phyloP scores from a whole-genome alignment of 257 asterid species.

The Nicotiana tomentosiformis region DNA sequence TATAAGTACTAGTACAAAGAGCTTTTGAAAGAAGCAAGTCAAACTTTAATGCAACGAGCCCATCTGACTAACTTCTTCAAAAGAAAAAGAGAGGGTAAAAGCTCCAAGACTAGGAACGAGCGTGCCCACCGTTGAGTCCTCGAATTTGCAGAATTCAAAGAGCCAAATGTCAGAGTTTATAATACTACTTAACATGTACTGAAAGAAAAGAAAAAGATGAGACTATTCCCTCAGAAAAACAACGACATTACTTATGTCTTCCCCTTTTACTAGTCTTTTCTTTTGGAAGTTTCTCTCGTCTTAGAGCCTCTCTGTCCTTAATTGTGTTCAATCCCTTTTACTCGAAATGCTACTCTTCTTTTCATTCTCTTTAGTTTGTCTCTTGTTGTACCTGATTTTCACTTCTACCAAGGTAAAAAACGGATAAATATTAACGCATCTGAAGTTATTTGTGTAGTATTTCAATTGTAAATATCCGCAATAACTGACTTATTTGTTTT shows the following conservation, averaged over 20 bases:
- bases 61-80: neutral
- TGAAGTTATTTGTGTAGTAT: neutral
- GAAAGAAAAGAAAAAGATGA: neutral
- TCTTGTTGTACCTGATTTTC: neutral
- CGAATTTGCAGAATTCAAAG: constrained; percentile 3
- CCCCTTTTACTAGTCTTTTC: constrained; percentile 18
- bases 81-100: neutral
- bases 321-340: neutral
- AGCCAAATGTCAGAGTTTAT: constrained; percentile 18
- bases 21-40: constrained; percentile 28
- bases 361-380: neutral
- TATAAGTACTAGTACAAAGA: neutral
- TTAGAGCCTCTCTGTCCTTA: too few relatives aligned
- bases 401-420: neutral
- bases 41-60: constrained; percentile 22
- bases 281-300: constrained; percentile 28
- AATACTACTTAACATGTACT: neutral
- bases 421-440: neutral
- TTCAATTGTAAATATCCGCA: too few relatives aligned
- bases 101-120: constrained; percentile 3
- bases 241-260: constrained; percentile 17
- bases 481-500: too few relatives aligned
- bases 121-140: constrained; percentile 27
- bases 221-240: neutral
- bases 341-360: neutral